Percentiles rank a stretch among this genome's conserved stretches.
Conservation (phyloP, 805 yeast genomes). For the Zygosaccharomyces pseudorouxii region DNA sequence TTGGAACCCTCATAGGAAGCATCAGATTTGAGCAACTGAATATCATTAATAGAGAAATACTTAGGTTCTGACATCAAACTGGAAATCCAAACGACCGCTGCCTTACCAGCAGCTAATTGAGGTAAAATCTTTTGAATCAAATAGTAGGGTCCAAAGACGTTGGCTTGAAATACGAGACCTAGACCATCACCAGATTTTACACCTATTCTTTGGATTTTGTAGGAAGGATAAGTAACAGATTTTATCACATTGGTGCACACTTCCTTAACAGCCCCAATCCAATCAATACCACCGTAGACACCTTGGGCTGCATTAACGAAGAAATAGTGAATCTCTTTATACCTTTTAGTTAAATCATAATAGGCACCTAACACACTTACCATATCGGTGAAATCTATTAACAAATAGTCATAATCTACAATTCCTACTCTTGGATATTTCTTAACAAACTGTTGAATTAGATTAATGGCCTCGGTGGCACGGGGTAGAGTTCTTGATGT, state of each 20-base stretch:
- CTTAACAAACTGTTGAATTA: constrained; percentile 45
- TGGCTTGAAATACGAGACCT: constrained; percentile 89
- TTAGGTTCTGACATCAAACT: constrained; percentile 77
- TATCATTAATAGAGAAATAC: constrained; percentile 66
- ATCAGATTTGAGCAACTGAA: constrained; percentile 59
- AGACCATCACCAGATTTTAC: constrained; percentile 69
- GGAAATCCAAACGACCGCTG: constrained; percentile 78
- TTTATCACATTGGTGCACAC: constrained; percentile 61
- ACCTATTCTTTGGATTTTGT: constrained; percentile 78
- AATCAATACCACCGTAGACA: constrained; percentile 79
- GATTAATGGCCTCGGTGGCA: constrained; percentile 67
- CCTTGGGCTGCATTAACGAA: constrained; percentile 91
- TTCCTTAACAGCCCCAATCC: constrained; percentile 72
- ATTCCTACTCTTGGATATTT: constrained; percentile 45
- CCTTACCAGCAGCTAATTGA: constrained; percentile 50
- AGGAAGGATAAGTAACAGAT: constrained; percentile 85
- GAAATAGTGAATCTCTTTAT: constrained; percentile 65
- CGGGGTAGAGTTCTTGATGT: constrained; percentile 87
- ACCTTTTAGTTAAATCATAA: constrained; percentile 62
- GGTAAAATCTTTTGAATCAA: constrained; percentile 62
- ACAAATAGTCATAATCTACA: constrained; percentile 79
- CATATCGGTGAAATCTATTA: constrained; percentile 90
- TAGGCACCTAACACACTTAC: constrained; percentile 73
- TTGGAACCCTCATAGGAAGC: constrained; percentile 91
- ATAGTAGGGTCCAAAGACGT: constrained; percentile 94